These are phyloP conservation scores for Linnemannia hyalina DNA, from an alignment of 192 early-diverging fungal species.

Conservation along the genomic window DNA sequence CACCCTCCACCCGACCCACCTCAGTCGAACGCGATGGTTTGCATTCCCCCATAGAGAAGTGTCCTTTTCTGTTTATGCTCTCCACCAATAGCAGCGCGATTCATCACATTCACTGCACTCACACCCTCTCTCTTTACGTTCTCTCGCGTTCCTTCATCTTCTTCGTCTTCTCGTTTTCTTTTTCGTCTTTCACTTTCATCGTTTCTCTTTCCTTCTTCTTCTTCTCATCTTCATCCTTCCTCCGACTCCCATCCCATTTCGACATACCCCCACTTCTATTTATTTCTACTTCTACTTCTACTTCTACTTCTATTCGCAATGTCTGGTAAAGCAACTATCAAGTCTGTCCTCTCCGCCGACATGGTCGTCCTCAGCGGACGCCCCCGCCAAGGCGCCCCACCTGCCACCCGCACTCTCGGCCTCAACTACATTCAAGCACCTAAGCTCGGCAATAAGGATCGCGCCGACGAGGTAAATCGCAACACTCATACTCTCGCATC, in stretches of 20 bases:
- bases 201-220: neutral
- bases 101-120: conserved; percentile 28
- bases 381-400: conserved; percentile 82
- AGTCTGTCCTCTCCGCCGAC: conserved; percentile 93
- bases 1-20: neutral
- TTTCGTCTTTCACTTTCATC: neutral
- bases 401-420: conserved; percentile 87
- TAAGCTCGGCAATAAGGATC: conserved; percentile 84
- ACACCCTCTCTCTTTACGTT: neutral
- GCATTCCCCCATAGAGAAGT: neutral
- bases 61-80: neutral
- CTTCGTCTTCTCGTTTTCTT: neutral
- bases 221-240: conserved; percentile 13
- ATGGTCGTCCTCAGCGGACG: conserved; percentile 89
- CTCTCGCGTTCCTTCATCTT: neutral
- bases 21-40: neutral
- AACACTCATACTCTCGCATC: neutral
- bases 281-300: conserved; percentile 7
- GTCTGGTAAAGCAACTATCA: conserved; percentile 81
- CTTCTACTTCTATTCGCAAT: conserved; percentile 30
- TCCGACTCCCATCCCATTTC: neutral
- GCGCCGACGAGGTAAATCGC: conserved; percentile 87
- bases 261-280: conserved; percentile 6
- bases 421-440: conserved; percentile 88
- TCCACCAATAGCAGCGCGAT: conserved; percentile 49